Evolutionary conservation across 2,329 filamentous ascomycete species (phyloP).

Genomic region (Beauveria bassiana): DNA sequence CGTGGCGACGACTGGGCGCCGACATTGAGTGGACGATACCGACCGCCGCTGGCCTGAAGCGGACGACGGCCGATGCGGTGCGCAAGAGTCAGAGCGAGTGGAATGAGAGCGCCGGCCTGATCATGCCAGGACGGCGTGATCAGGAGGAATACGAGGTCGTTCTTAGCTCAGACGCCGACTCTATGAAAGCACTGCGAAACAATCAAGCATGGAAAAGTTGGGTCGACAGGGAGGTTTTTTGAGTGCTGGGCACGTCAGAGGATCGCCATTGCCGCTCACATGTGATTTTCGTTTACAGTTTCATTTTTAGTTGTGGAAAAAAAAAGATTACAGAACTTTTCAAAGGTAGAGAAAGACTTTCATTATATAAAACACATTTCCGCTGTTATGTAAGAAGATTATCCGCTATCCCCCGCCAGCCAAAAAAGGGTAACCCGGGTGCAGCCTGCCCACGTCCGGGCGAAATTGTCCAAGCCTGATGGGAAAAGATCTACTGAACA

Average conservation of each 20-base stretch:
- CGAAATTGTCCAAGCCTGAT: neutral
- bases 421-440: too few relatives aligned
- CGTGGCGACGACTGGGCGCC: slow-evolving; percentile 36
- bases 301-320: neutral
- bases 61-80: slow-evolving; percentile 21
- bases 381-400: neutral
- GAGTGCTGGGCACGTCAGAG: neutral
- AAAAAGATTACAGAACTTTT: neutral
- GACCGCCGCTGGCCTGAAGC: slow-evolving; percentile 12
- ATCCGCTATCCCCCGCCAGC: neutral
- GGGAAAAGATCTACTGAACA: neutral
- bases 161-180: slow-evolving; percentile 22
- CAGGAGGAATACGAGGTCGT: slow-evolving; percentile 22
- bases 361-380: neutral
- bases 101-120: slow-evolving; percentile 24
- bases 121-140: slow-evolving; percentile 22
- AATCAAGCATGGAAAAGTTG: slow-evolving; percentile 22
- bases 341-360: neutral
- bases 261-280: neutral
- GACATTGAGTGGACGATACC: slow-evolving; percentile 30
- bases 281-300: neutral
- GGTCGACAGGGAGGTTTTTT: slow-evolving; percentile 17
- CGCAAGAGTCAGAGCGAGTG: slow-evolving; percentile 23
- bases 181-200: slow-evolving; percentile 22
- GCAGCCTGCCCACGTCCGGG: neutral